These are phyloP conservation scores for Cutaneotrichosporon sp. DNA, from an alignment of 1,284 basidiomycete genomes.

Conservation along the genomic window DNA sequence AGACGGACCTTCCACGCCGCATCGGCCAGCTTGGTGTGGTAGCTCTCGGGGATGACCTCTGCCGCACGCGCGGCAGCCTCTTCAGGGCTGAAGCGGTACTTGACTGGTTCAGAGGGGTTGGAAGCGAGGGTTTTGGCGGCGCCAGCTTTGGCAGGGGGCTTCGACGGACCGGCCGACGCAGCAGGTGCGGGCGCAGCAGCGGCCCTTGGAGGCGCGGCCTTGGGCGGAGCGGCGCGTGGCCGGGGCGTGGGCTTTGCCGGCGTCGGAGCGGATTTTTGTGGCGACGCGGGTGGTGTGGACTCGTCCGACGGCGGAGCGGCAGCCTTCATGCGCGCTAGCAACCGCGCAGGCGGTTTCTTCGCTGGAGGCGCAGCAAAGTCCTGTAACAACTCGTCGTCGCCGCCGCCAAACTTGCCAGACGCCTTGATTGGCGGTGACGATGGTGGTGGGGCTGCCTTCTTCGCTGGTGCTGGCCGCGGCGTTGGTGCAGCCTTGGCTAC, in stretches of 20 bases:
- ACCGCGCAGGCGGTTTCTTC: neutral
- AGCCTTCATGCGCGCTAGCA: neutral
- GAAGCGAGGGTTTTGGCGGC: constrained; percentile 55
- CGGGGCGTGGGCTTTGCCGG: constrained; percentile 1
- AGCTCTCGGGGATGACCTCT: constrained; percentile 66
- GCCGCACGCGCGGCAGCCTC: constrained; percentile 80
- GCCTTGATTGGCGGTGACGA: constrained; percentile 31
- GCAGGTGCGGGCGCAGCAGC: constrained; percentile 2
- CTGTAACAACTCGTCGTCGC: constrained; percentile 9
- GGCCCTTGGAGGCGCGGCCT: constrained; percentile 28
- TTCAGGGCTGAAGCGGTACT: constrained; percentile 85
- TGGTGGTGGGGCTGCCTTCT: constrained; percentile 4
- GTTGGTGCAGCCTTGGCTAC: constrained; percentile 5
- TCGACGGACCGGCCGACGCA: constrained; percentile 40
- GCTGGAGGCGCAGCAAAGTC: constrained; percentile 9
- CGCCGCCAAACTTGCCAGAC: constrained; percentile 18
- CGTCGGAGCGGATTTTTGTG: neutral
- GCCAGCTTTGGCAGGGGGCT: constrained; percentile 36
- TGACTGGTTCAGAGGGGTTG: constrained; percentile 68
- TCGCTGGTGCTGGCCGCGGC: neutral
- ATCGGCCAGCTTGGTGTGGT: constrained; percentile 71
- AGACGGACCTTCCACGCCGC: constrained; percentile 90
- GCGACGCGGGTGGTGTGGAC: neutral
- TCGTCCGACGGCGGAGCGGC: neutral
- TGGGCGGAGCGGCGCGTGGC: constrained; percentile 3